A percentile compares a stretch with the other conserved stretches of the same genome.
phyloP scores from a whole-genome alignment of 805 yeast species.

The Starmerella apis region DNA sequence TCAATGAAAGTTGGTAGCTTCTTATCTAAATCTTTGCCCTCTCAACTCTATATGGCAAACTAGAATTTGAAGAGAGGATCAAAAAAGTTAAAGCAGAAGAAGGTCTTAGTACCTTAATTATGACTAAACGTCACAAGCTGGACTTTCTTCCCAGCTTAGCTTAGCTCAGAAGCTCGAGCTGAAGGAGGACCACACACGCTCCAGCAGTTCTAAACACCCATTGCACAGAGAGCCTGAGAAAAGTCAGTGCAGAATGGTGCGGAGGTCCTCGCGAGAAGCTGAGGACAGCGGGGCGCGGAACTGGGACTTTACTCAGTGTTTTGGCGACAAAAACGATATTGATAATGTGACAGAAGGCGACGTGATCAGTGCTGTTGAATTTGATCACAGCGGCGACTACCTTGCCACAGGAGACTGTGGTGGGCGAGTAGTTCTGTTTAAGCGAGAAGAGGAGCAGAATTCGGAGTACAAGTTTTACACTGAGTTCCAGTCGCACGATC shows the following conservation, averaged over 20 bases:
- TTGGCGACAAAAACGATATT: slow-evolving; percentile 96
- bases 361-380: slow-evolving; percentile 92
- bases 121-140: neutral
- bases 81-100: too few relatives aligned
- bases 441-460: slow-evolving; percentile 50
- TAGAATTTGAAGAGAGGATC: too few relatives aligned
- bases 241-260: slow-evolving; percentile 3
- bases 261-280: slow-evolving; percentile 14
- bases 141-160: slow-evolving; percentile 4
- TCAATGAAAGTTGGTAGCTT: too few relatives aligned
- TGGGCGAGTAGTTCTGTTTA: slow-evolving; percentile 92
- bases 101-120: neutral
- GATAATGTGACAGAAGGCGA: slow-evolving; percentile 94
- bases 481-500: slow-evolving; percentile 96
- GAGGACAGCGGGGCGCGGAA: slow-evolving; percentile 31
- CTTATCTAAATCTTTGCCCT: too few relatives aligned
- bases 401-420: slow-evolving; percentile 98
- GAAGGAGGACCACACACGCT: neutral
- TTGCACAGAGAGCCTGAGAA: neutral
- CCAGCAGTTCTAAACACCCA: neutral
- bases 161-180: neutral
- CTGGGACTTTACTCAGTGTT: slow-evolving; percentile 93
- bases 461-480: slow-evolving; percentile 85
- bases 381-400: slow-evolving; percentile 87
- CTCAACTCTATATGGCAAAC: too few relatives aligned